These are phyloP conservation scores for Parietaria judaica DNA, from an alignment of 306 rosid species.

Conservation along the genomic window DNA sequence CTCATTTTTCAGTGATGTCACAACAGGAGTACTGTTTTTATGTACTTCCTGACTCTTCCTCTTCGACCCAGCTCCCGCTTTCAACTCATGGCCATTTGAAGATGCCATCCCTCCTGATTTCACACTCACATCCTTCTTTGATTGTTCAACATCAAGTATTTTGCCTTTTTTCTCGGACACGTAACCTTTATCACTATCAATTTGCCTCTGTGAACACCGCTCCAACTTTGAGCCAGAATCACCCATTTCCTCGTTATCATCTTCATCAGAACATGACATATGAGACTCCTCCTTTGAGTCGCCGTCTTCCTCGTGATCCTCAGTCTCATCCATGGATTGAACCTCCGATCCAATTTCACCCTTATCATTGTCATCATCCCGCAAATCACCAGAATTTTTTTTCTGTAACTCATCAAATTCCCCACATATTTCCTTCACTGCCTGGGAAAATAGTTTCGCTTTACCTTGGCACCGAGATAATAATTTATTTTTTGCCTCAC, in stretches of 20 bases:
- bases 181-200: slow-evolving; percentile 34
- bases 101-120: slow-evolving; percentile 31
- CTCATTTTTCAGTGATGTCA: slow-evolving; percentile 31
- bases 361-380: slow-evolving; percentile 46
- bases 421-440: slow-evolving; percentile 80
- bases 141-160: slow-evolving; percentile 20
- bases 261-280: slow-evolving; percentile 29
- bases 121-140: slow-evolving; percentile 31
- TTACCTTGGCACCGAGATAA: slow-evolving; percentile 65
- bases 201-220: slow-evolving; percentile 44
- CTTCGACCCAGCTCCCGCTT: slow-evolving; percentile 39
- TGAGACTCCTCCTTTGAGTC: slow-evolving; percentile 43
- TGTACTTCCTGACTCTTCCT: slow-evolving; percentile 39
- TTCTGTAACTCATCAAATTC: slow-evolving; percentile 73
- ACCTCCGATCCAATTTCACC: slow-evolving; percentile 54
- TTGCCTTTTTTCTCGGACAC: slow-evolving; percentile 41
- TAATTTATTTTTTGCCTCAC: slow-evolving; percentile 58
- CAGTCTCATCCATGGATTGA: slow-evolving; percentile 46
- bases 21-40: slow-evolving; percentile 31
- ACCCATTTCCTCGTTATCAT: slow-evolving; percentile 24
- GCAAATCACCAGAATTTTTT: slow-evolving; percentile 47
- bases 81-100: slow-evolving; percentile 44
- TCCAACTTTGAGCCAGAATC: slow-evolving; percentile 47
- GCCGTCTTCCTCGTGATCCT: slow-evolving; percentile 29
- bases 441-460: slow-evolving; percentile 71